Evolutionary conservation across 805 yeast genomes (phyloP).

Genomic region (Metschnikowia borealis): DNA sequence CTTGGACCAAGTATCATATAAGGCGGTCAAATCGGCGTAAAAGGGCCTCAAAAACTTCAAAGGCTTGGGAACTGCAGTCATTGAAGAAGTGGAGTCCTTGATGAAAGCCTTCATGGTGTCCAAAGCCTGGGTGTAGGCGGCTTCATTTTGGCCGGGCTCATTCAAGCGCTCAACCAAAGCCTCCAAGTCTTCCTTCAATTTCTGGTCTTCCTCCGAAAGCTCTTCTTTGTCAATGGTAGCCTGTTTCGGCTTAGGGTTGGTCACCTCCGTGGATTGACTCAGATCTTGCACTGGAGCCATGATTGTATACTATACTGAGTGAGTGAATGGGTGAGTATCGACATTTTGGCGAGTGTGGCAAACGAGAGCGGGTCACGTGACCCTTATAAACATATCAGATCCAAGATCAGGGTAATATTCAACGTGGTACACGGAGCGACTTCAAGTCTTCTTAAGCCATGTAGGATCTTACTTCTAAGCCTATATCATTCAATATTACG

Average conservation of each 20-base stretch:
- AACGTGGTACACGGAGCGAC: no score
- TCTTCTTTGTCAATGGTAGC: constrained; percentile 61
- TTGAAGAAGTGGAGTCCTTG: constrained; percentile 90
- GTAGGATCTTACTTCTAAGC: no score
- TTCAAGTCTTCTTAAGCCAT: no score
- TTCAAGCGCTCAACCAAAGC: constrained; percentile 74
- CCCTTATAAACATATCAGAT: neutral
- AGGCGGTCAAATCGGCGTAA: constrained; percentile 60
- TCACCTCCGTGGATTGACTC: constrained; percentile 15
- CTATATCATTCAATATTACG: no score
- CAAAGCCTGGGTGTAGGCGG: constrained; percentile 58
- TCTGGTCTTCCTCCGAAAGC: constrained; percentile 88
- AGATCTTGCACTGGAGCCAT: constrained; percentile 38
- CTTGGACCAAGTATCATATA: constrained; percentile 62
- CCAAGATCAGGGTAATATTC: no score
- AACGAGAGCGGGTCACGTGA: constrained; percentile 4
- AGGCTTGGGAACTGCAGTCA: constrained; percentile 99
- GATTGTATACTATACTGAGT: neutral
- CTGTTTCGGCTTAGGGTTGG: constrained; percentile 21
- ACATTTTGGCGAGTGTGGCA: constrained; percentile 6
- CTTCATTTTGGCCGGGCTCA: constrained; percentile 44
- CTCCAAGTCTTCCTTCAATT: constrained; percentile 82
- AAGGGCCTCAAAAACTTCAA: constrained; percentile 90
- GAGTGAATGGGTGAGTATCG: neutral
- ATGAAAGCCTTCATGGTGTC: constrained; percentile 70